Base-by-base conservation (phyloP, 805 yeast species). In the Scheffersomyces stipitis region DNA sequence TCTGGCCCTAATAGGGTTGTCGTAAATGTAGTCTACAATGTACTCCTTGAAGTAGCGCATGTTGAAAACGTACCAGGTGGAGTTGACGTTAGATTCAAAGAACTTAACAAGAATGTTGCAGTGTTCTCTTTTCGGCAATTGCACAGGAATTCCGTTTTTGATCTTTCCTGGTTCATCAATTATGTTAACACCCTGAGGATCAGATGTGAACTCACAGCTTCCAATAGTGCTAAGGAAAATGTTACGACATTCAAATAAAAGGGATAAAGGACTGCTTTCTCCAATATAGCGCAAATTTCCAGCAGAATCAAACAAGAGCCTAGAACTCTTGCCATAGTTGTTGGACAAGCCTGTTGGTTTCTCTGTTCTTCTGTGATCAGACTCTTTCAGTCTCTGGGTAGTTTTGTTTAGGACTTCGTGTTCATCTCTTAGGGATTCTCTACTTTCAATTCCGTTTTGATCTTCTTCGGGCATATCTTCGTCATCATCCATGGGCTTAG, bases 221-320 rank as follows among this genome's bases (percentile, higher is more conserved):
- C 71, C 69, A 22, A 63, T 35, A 2, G 49, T 45, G 13, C 46
- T 52, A 18, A 45, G 40, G 42, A 69, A 71, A 1, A 71, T 50
- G 35, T 61, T 64, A 8, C 74, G 48, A 3, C 67, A 57, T 41
- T 71, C 75, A 23, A 64, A 51, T 5, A 71, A 49, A 29, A 68
- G 56, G 2, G 75, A 64, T 8, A 66, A 52, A 0, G 72, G 66
- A 17, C 69, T 64, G 20, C 69, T 59, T 37, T 71, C 75, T 6
- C 75, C 75, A 33, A 69, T 42, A 37, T 66, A 69, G 16, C 71
- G 44, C 13, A 60, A 41, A 16, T 58, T 59, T 0, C 73, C 72
- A 4, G 57, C 56, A 6, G 51, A 54, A 38, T 67, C 73, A 42
- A 51, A 49, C 10, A 69, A 37, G 15, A 66, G 42, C 28, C 69